These are phyloP conservation scores for Aspergillus fumigatus DNA, from an alignment of 2,329 filamentous ascomycete species.

Conservation along the genomic window DNA sequence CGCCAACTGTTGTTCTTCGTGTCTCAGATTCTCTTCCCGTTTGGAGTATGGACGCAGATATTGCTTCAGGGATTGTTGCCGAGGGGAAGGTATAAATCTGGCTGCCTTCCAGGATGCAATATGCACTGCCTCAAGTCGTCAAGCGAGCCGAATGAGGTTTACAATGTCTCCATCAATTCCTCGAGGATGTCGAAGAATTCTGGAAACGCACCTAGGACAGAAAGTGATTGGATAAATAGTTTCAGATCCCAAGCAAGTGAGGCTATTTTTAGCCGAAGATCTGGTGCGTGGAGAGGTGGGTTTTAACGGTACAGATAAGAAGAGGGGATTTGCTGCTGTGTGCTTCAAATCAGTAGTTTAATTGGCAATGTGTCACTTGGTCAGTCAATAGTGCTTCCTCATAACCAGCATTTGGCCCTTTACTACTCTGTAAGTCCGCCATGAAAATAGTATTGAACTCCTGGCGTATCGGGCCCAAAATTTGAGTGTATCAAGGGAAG, in stretches of 20 bases:
- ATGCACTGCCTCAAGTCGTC: neutral
- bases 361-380: neutral
- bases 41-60: neutral
- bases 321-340: neutral
- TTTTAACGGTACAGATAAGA: neutral
- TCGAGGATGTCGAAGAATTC: constrained; percentile 23
- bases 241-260: constrained; percentile 1
- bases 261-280: constrained; percentile 26
- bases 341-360: neutral
- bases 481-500: neutral
- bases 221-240: constrained; percentile 7
- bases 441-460: neutral
- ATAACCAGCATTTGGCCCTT: neutral
- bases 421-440: neutral
- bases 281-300: constrained; percentile 7
- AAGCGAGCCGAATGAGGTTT: neutral
- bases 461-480: neutral
- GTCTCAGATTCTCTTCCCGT: neutral
- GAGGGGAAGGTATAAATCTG: neutral
- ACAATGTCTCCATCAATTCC: neutral
- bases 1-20: neutral
- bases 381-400: neutral
- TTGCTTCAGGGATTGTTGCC: neutral
- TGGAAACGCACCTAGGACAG: constrained; percentile 16
- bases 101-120: neutral